phyloP scores from a whole-genome alignment of 345 rosid species.

The Diplotaxis tenuifolia region DNA sequence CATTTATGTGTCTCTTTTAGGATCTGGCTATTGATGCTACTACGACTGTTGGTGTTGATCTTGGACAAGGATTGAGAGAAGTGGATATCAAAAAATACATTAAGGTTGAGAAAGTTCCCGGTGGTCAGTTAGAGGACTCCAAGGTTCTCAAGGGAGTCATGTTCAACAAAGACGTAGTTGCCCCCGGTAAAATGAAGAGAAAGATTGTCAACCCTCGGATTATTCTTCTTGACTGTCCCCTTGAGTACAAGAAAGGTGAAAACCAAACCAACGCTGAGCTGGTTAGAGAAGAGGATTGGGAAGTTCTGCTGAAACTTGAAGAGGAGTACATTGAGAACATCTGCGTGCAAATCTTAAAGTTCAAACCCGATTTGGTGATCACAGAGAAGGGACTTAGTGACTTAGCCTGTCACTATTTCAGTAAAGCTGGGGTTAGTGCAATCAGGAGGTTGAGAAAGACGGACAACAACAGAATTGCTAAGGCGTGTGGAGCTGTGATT shows the following conservation, averaged over 20 bases:
- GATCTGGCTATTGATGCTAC: slow-evolving; percentile 97
- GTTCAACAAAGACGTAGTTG: slow-evolving; percentile 91
- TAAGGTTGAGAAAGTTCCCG: slow-evolving; percentile 93
- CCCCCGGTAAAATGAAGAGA: slow-evolving; percentile 96
- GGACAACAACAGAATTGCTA: slow-evolving; percentile 91
- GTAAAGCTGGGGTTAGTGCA: slow-evolving; percentile 95
- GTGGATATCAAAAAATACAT: slow-evolving; percentile 92
- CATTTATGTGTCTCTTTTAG: slow-evolving; percentile 38
- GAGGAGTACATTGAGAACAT: slow-evolving; percentile 86
- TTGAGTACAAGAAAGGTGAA: slow-evolving; percentile 98
- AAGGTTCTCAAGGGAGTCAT: slow-evolving; percentile 91
- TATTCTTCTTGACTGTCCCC: slow-evolving; percentile 89
- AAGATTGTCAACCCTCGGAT: slow-evolving; percentile 81
- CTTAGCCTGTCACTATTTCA: slow-evolving; percentile 86
- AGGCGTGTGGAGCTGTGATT: slow-evolving; percentile 93
- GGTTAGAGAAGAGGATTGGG: slow-evolving; percentile 94
- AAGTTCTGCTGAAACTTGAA: slow-evolving; percentile 75
- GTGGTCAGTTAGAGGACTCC: slow-evolving; percentile 94
- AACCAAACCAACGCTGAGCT: slow-evolving; percentile 96
- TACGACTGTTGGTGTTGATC: slow-evolving; percentile 75
- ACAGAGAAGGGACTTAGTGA: slow-evolving; percentile 99
- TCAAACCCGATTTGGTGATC: slow-evolving; percentile 85
- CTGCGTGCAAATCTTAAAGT: slow-evolving; percentile 78
- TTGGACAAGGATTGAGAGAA: slow-evolving; percentile 95
- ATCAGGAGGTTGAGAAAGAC: slow-evolving; percentile 91